Conservation (phyloP, 2,329 filamentous ascomycete genomes). For the Blastomyces parvus region DNA sequence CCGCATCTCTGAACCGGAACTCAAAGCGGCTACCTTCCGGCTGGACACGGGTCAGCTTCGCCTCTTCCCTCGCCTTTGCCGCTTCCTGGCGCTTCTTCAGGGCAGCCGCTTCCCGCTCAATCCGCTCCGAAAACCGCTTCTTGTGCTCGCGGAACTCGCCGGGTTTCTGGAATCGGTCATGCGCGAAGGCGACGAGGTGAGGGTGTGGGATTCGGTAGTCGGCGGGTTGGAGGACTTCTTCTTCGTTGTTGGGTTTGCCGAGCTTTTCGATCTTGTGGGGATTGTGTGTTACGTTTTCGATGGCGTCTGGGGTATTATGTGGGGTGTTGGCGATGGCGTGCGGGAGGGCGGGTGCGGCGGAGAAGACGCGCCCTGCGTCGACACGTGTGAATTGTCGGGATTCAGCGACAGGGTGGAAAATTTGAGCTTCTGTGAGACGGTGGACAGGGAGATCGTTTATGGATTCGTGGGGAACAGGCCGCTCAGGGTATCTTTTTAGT, state of each 20-base stretch:
- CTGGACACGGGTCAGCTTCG: conserved; percentile 35
- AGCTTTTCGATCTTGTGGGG: conserved; percentile 32
- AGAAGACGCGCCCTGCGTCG: conserved; percentile 56
- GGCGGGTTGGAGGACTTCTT: conserved; percentile 49
- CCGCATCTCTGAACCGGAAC: conserved; percentile 49
- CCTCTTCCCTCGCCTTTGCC: conserved; percentile 36
- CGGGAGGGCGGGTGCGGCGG: conserved; percentile 32
- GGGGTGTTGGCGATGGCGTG: conserved; percentile 19
- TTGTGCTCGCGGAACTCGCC: conserved; percentile 26
- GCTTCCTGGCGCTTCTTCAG: conserved; percentile 32
- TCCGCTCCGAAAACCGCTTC: conserved; percentile 37
- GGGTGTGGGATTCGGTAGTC: conserved; percentile 57
- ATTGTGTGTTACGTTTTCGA: conserved; percentile 23
- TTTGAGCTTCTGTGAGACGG: conserved; percentile 43
- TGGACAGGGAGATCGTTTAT: conserved; percentile 57
- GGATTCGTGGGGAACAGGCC: conserved; percentile 44
- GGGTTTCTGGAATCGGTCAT: conserved; percentile 33
- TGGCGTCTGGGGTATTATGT: conserved; percentile 27
- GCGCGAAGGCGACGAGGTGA: conserved; percentile 45
- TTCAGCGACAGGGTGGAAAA: conserved; percentile 56
- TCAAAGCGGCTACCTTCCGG: conserved; percentile 46
- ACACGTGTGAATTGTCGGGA: conserved; percentile 55
- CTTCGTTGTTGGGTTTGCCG: conserved; percentile 34
- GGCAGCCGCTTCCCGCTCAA: conserved; percentile 31
- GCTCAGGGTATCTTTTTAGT: conserved; percentile 30